Evolutionary conservation across 2,329 filamentous ascomycete species (phyloP).

Genomic region (Fusarium pseudograminearum): DNA sequence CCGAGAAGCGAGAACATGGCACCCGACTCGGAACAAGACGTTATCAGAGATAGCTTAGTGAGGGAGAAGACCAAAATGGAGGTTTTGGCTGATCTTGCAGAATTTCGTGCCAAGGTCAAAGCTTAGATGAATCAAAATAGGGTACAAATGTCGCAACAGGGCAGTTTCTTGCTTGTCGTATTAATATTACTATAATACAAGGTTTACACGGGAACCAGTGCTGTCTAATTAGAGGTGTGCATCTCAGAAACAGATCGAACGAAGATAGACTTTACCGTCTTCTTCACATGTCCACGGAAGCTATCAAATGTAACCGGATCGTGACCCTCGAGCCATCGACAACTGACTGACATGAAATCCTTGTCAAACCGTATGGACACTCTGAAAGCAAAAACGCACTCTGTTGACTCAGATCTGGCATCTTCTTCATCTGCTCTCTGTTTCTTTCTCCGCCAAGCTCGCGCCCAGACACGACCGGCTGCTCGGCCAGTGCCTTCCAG

Average conservation of each 20-base stretch:
- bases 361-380: constrained; percentile 60
- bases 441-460: constrained; percentile 75
- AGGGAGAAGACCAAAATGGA: constrained; percentile 55
- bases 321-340: constrained; percentile 77
- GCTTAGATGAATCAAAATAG: constrained; percentile 10
- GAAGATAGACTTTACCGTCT: constrained; percentile 43
- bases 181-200: neutral
- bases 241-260: neutral
- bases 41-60: constrained; percentile 60
- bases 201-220: neutral
- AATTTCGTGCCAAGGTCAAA: constrained; percentile 27
- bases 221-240: neutral
- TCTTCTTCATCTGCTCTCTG: constrained; percentile 53
- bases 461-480: constrained; percentile 81
- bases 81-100: constrained; percentile 56
- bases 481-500: constrained; percentile 72
- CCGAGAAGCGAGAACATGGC: constrained; percentile 70
- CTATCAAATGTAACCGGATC: constrained; percentile 85
- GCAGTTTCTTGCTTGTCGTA: neutral
- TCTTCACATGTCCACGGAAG: constrained; percentile 82
- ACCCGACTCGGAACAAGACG: constrained; percentile 68
- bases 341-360: constrained; percentile 59
- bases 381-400: constrained; percentile 68
- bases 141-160: no score
- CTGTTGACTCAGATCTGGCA: constrained; percentile 38